These are phyloP conservation scores for Aureobasidium melanogenum DNA, from an alignment of 2,329 filamentous ascomycete genomes.

Conservation along the genomic window DNA sequence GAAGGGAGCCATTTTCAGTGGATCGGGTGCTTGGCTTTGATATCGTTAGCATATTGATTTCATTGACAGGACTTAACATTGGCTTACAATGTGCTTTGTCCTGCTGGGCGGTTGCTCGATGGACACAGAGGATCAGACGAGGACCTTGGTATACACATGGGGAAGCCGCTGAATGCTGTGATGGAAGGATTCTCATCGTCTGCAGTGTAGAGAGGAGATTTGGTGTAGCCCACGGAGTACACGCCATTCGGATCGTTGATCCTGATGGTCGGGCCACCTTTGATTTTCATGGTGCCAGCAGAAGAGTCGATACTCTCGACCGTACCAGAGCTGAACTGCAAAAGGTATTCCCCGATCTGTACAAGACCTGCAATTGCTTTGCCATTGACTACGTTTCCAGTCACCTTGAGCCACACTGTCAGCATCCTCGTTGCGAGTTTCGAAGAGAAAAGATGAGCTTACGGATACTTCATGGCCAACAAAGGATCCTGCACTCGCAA, in stretches of 20 bases:
- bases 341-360: conserved; percentile 27
- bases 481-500: conserved; percentile 18
- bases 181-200: conserved; percentile 41
- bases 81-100: conserved; percentile 20
- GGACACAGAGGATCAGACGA: conserved; percentile 29
- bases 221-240: conserved; percentile 23
- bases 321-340: conserved; percentile 29
- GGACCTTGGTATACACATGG: conserved; percentile 44
- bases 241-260: conserved; percentile 19
- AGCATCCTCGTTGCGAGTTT: conserved; percentile 11
- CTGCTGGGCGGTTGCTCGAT: conserved; percentile 27
- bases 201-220: conserved; percentile 35
- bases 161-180: conserved; percentile 34
- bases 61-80: no score
- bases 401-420: conserved; percentile 20
- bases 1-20: conserved; percentile 34
- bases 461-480: conserved; percentile 21
- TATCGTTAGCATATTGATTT: neutral
- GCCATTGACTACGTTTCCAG: conserved; percentile 32
- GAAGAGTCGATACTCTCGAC: conserved; percentile 26
- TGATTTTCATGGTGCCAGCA: conserved; percentile 30
- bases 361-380: conserved; percentile 32
- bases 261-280: conserved; percentile 24
- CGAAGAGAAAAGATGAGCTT: neutral
- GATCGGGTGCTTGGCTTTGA: conserved; percentile 24